A percentile compares a stretch with the other conserved stretches of the same genome.
phyloP scores from a whole-genome alignment of 163 green algal species.

The Scenedesmus sp. region DNA sequence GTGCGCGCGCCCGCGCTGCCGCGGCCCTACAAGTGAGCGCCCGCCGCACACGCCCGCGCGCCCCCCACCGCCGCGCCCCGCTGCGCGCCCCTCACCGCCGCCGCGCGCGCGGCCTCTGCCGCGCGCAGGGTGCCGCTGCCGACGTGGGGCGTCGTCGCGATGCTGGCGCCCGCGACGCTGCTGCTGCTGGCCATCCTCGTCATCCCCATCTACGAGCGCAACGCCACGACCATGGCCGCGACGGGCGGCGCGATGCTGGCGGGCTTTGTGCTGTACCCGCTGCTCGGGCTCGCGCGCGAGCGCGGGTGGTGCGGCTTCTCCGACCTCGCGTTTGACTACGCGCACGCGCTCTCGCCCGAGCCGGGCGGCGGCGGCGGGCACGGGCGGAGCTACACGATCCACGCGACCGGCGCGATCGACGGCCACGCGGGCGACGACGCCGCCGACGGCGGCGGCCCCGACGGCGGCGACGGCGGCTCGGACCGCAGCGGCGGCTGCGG shows the following conservation, averaged over 20 bases:
- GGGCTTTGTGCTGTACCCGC: conserved; percentile 70
- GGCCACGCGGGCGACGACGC: too few species aligned
- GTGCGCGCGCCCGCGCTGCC: conserved; percentile 66
- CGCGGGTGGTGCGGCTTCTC: conserved; percentile 51
- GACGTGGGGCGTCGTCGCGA: conserved; percentile 72
- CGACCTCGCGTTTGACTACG: conserved; percentile 58
- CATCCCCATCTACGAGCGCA: conserved; percentile 60
- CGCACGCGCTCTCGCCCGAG: not conserved
- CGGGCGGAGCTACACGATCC: too few species aligned
- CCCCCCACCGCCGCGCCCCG: too few species aligned
- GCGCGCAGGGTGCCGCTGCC: conserved; percentile 76
- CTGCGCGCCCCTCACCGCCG: too few species aligned
- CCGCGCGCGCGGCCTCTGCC: conserved; percentile 41
- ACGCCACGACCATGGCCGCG: conserved; percentile 56
- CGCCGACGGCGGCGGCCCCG: not conserved
- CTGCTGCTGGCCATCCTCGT: conserved; percentile 76
- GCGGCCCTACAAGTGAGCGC: conserved; percentile 63
- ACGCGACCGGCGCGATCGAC: too few species aligned
- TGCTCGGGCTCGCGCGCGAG: conserved; percentile 57
- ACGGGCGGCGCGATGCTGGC: conserved; percentile 57
- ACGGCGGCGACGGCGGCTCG: not conserved
- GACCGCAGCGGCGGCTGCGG: conserved; percentile 19
- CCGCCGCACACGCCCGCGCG: too few species aligned
- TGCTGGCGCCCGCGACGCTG: conserved; percentile 77
- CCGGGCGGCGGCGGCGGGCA: too few species aligned